Evolutionary conservation across 169 alveolate genomes (phyloP), one percentile per base, ranked within the genome.

Genomic region (Cryptosporidium felis): DNA sequence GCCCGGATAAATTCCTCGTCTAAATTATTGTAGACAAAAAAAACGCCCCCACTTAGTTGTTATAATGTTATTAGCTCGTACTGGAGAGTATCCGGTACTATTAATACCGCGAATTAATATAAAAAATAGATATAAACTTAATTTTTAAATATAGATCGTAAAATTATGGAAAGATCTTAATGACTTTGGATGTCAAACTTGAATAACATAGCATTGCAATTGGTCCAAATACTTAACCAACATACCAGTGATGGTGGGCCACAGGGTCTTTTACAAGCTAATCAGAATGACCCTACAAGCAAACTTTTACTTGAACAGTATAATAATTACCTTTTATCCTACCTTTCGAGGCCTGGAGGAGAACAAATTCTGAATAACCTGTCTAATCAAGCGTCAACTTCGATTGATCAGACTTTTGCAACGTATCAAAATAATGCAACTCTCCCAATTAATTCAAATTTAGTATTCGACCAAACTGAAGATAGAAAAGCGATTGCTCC

Each of bases 11-110:
- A 30, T 66, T 66, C 82, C 82, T 66, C 82, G 82, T 66, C 82
- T 66, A 66, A 66, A 45, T 28, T 61, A 59, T 18, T 28, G 82
- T 66, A 66, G 82, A 66, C 82, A 66, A 66, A 46, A n/a, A 45
- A 46, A 46, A 66, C 82, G 82, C 62, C 82, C 82, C 61, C 62
- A 66, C 62, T 45, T 28, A 32, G 26, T 38, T 46, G 82, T 46
- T 47, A 47, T 66, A 66, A 32, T 42, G 49, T 66, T 47, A 56
- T 45, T 66, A 66, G 82, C 82, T 66, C 82, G 82, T 66, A 63
- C 62, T 66, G 82, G 82, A 66, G 82, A 66, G 82, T 66, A 66
- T 66, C 82, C 82, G 82, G 82, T 66, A 66, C 82, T 66, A 66
- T 32, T 46, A 49, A 49, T 66, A 66, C 82, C 82, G 82, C 82